A percentile compares a stretch with the other conserved stretches of the same genome.
phyloP scores from a whole-genome alignment of 2,329 filamentous ascomycete species.

The Colletotrichum sp. region DNA sequence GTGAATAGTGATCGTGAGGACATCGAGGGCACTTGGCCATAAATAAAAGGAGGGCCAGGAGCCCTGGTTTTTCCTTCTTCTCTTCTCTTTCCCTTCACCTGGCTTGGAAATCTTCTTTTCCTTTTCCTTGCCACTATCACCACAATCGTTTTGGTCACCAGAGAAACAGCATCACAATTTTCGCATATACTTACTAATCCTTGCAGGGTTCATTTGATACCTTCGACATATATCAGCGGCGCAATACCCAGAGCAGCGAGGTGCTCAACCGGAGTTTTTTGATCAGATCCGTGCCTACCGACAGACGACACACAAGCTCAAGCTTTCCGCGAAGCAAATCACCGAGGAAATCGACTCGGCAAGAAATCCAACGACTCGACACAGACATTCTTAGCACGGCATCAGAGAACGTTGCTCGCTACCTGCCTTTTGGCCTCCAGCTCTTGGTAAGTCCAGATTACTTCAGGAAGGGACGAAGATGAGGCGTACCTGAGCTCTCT shows the following conservation, averaged over 20 bases:
- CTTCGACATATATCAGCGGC: background rate
- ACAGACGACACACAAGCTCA: background rate
- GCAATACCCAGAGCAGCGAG: background rate
- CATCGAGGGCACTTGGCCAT: background rate
- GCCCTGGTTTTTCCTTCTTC: background rate
- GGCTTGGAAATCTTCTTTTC: background rate
- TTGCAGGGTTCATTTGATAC: background rate
- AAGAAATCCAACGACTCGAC: background rate
- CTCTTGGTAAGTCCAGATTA: background rate
- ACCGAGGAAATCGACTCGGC: background rate
- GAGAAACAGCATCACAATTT: background rate
- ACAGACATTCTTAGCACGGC: background rate
- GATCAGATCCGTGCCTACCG: background rate
- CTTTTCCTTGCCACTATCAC: background rate
- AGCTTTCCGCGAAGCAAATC: background rate
- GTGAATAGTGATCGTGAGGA: background rate
- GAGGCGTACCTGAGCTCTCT: background rate
- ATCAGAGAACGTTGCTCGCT: background rate
- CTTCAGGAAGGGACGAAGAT: background rate
- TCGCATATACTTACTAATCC: background rate
- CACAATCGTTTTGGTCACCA: background rate
- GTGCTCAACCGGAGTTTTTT: background rate
- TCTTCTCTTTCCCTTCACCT: background rate
- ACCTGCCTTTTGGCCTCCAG: background rate
- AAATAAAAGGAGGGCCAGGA: background rate